Evolutionary conservation across 352 stramenopile species (phyloP).

Genomic region (Blastocystis sp.): DNA sequence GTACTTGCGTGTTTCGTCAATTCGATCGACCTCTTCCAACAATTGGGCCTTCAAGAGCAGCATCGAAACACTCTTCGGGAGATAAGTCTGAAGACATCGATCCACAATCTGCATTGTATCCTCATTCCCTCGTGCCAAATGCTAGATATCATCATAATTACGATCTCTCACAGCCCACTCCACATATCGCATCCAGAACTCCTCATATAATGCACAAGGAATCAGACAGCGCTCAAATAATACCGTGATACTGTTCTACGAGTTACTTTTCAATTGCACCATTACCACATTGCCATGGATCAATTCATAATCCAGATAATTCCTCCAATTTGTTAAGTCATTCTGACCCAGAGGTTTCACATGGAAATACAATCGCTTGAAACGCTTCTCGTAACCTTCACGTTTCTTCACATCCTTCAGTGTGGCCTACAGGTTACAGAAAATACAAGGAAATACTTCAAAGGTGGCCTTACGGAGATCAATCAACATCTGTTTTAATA

Average conservation of each 20-base stretch:
- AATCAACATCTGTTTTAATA: constrained; percentile 65
- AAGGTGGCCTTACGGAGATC: constrained; percentile 50
- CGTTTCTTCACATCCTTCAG: constrained; percentile 57
- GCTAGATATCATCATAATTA: not conserved
- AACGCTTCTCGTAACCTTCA: constrained; percentile 51
- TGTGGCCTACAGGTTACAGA: not conserved
- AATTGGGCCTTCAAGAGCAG: constrained; percentile 38
- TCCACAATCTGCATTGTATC: constrained; percentile 23
- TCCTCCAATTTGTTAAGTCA: constrained; percentile 63
- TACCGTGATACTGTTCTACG: constrained; percentile 11
- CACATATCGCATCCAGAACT: constrained; percentile 68
- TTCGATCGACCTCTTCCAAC: constrained; percentile 3
- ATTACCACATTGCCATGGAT: not conserved
- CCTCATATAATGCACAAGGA: constrained; percentile 65
- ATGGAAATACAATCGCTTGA: constrained; percentile 69
- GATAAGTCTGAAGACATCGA: not conserved
- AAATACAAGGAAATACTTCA: constrained; percentile 3
- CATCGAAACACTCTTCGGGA: constrained; percentile 25
- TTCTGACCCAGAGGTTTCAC: constrained; percentile 68
- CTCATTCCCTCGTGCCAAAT: constrained; percentile 10
- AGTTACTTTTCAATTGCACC: not conserved
- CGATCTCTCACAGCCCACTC: constrained; percentile 4
- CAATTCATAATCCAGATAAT: constrained; percentile 61
- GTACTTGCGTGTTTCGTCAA: not conserved
- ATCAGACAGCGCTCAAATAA: constrained; percentile 69